Percentiles rank a stretch among this genome's conserved stretches.
These are phyloP conservation scores for Podaxis sp. DNA, from an alignment of 768 basidiomycete genomes.

Conservation along the genomic window DNA sequence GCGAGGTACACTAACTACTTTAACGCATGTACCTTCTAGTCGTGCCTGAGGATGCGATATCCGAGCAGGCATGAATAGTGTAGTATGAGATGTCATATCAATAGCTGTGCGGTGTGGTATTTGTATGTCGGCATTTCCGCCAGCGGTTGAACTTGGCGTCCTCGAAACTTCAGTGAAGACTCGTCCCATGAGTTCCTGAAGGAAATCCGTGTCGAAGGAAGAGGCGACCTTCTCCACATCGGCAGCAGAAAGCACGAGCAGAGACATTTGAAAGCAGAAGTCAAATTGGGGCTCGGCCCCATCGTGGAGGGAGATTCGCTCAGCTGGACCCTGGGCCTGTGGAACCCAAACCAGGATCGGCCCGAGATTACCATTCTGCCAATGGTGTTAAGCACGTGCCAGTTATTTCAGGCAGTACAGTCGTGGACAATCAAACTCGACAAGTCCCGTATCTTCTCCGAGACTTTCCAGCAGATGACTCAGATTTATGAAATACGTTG, in stretches of 20 bases:
- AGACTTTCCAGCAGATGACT: too few relatives aligned
- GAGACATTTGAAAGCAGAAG: constrained; percentile 34
- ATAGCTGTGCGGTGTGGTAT: constrained; percentile 65
- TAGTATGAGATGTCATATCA: constrained; percentile 51
- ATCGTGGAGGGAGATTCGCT: not conserved
- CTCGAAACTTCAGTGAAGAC: constrained; percentile 50
- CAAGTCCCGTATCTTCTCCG: too few relatives aligned
- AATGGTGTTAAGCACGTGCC: too few relatives aligned
- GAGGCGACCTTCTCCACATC: constrained; percentile 56
- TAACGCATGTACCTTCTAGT: constrained; percentile 59
- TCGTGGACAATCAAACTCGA: too few relatives aligned
- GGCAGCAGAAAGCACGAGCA: constrained; percentile 61
- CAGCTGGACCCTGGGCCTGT: too few relatives aligned
- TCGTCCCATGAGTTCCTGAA: constrained; percentile 56
- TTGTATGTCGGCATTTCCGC: constrained; percentile 24
- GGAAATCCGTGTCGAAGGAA: constrained; percentile 41
- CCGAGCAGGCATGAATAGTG: constrained; percentile 84
- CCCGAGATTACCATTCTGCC: not conserved
- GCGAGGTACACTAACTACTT: constrained; percentile 78
- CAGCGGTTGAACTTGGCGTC: constrained; percentile 10
- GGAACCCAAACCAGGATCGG: not conserved
- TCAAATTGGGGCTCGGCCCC: constrained; percentile 20
- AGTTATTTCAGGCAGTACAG: too few relatives aligned
- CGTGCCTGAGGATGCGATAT: not conserved
- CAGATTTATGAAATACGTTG: too few relatives aligned